A percentile compares a stretch with the other conserved stretches of the same genome.
These are phyloP conservation scores for Boletus huronensis DNA, from an alignment of 768 basidiomycete species.

Conservation along the genomic window DNA sequence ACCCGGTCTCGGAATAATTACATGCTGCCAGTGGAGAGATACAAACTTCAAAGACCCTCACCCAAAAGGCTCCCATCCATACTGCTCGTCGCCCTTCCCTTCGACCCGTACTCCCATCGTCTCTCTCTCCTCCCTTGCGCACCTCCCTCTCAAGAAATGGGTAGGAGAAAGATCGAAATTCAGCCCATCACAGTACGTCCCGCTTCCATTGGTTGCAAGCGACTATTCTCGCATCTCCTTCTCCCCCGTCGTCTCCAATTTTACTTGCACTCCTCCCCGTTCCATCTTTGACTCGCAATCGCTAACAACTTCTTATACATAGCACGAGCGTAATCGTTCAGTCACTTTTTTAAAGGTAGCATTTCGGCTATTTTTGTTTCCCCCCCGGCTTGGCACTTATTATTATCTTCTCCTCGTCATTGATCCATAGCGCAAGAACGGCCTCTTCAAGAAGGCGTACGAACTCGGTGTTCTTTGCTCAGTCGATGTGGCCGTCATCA, in stretches of 20 bases:
- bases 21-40: conserved; percentile 34
- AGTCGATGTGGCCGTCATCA: conserved; percentile 85
- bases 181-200: conserved; percentile 71
- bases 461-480: conserved; percentile 89
- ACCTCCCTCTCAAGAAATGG: conserved; percentile 42
- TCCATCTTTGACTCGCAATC: conserved; percentile 31
- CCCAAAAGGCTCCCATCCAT: conserved; percentile 33
- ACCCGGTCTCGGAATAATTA: conserved; percentile 40
- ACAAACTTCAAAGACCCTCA: conserved; percentile 31
- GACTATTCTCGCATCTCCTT: conserved; percentile 21
- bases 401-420: conserved; percentile 20
- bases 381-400: conserved; percentile 38
- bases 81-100: conserved; percentile 18
- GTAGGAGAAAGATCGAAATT: conserved; percentile 78
- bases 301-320: conserved; percentile 42
- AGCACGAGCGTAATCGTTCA: conserved; percentile 90
- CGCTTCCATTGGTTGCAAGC: conserved; percentile 6
- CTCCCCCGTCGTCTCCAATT: conserved; percentile 27
- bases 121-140: background rate
- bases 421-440: conserved; percentile 70
- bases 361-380: conserved; percentile 60
- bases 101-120: conserved; percentile 22
- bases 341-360: conserved; percentile 87
- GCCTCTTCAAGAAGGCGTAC: conserved; percentile 88
- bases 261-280: conserved; percentile 24